Base-by-base conservation (phyloP, 805 yeast genomes). In the Grigorovia humatica region DNA sequence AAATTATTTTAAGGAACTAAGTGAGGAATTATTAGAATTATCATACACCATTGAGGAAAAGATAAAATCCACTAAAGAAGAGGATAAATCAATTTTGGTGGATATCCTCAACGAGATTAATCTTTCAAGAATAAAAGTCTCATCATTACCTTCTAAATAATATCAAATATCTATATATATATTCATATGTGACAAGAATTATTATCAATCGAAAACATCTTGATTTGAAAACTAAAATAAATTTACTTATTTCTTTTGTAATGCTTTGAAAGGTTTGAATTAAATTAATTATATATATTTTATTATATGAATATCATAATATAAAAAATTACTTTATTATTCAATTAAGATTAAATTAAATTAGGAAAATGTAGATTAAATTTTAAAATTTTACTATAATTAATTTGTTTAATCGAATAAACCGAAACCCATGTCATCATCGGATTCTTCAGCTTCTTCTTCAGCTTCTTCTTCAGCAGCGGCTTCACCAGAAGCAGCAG, bases 401-500 rank as follows among this genome's bases (percentile, higher is more conserved):
- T 45, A 45, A 44, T 12, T 43, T 52, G 73, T 63, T 77, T 85
- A 86, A 76, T 85, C 95, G 79, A 86, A 86, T 76, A 86, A 80
- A 78, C 93, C 93, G 83, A 85, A 82, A 66, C 93, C 95, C 93
- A 86, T 84, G 77, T 85, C 95, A 68, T 82, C 89, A 70, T 82
- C 88, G 59, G 84, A 80, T 74, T 80, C 86, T 65, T 74, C 83
- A 58, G 66, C 79, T 49, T 74, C 85, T 61, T 76, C 82, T 61
- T 72, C 88, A 61, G 73, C 85, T 60, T 74, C 85, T 57, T 74
- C 88, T 55, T 65, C 80, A 44, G 62, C 76, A 52, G 67, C 77
- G 53, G 68, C 77, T 53, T 67, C 76, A 54, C 67, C 75, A 57
- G 68, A 75, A 60, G 70, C 74, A 58, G 69, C 76, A 59, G 71